Base-by-base conservation (phyloP, 1,139 yeast genomes). In the Magnusiomyces suaveolens region DNA sequence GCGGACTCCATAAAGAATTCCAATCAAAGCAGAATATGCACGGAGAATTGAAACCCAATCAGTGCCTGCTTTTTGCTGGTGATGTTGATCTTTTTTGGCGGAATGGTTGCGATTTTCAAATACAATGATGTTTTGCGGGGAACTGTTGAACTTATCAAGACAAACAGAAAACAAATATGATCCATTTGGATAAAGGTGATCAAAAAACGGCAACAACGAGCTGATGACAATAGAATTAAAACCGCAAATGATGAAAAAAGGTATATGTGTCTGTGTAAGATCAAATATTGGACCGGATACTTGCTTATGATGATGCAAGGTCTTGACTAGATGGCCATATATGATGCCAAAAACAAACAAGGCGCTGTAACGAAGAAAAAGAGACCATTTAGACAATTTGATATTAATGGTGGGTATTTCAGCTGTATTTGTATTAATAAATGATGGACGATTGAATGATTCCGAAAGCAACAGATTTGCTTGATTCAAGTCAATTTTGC, bases 1-100 rank as follows among this genome's bases (percentile, higher is more conserved):
- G 59, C 94, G 79, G 49, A 89, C 79, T 24, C 95, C 95, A 64
- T 87, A 89, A 8, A 87, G 79, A 32, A 90, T 80, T 2, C 97
- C 97, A 59, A 89, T 71, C 63, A 89, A 81, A 4, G 95, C 89
- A 51, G 87, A 82, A 52, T 80, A 73, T 43, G 87, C 79, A 59
- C 95, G 77, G 57, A 81, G 66, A 39, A 81, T 70, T 4, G 79
- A 68, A 6, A 73, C 64, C 65, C 75, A 70, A 51, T 73, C 72
- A 57, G 65, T 58, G 33, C 66, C 65, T 36, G 66, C 63, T 56
- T 63, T 60, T 6, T 29, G 12, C 12, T 29, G 36, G 6, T 48
- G 54, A 41, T 48, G 52, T 47, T 51, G 51, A 18, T 58, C 61
- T 50, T 55, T 54, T 54, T 43, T 33, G n/a, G n/a, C 46, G 10